Evolutionary conservation across 352 stramenopile species (phyloP).

Genomic region (Halophytophthora polymorphica): DNA sequence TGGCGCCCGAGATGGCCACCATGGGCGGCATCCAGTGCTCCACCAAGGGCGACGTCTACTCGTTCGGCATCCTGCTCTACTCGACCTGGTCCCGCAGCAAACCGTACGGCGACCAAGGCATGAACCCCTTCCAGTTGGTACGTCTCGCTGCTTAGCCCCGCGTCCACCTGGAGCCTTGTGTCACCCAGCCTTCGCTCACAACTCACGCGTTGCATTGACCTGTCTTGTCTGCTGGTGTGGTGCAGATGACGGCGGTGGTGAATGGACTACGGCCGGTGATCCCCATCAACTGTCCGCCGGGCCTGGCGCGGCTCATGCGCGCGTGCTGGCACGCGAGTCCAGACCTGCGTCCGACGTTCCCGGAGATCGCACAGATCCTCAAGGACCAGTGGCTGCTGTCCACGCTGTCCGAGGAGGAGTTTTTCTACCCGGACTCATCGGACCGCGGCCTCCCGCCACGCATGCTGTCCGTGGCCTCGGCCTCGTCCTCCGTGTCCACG

Average conservation of each 20-base stretch:
- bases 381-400: constrained; percentile 75
- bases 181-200: constrained; percentile 5
- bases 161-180: neutral
- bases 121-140: constrained; percentile 89
- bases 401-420: constrained; percentile 48
- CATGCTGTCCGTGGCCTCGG: constrained; percentile 17
- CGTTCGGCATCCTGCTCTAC: constrained; percentile 84
- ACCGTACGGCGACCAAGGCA: constrained; percentile 86
- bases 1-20: constrained; percentile 89
- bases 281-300: constrained; percentile 73
- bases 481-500: constrained; percentile 36
- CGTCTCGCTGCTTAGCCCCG: constrained; percentile 6
- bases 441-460: constrained; percentile 14
- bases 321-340: constrained; percentile 80
- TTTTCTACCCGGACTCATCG: constrained; percentile 35
- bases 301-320: constrained; percentile 75
- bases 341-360: constrained; percentile 67
- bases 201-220: constrained; percentile 1
- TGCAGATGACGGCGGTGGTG: constrained; percentile 83
- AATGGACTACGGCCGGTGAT: constrained; percentile 84
- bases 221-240: constrained; percentile 6
- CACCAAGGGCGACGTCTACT: constrained; percentile 87
- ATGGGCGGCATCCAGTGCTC: constrained; percentile 87
- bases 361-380: constrained; percentile 73
- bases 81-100: constrained; percentile 87